Percentiles rank a stretch among this genome's conserved stretches.
Conservation (phyloP, 768 basidiomycete genomes). For the Stropharia rugosoannulata region DNA sequence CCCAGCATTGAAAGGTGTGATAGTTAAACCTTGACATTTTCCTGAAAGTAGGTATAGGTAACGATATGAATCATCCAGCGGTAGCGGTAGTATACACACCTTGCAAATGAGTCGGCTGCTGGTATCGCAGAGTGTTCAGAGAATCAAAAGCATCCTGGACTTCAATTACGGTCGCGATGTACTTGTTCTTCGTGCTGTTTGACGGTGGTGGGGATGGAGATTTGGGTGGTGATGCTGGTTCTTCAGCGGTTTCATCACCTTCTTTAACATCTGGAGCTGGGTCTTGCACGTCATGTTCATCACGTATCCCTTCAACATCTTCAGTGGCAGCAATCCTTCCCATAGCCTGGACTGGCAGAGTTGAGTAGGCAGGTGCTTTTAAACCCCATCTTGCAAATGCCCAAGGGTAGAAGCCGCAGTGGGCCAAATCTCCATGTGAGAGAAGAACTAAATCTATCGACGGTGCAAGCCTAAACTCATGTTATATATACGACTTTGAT, state of each 20-base stretch:
- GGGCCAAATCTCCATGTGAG: conserved; percentile 89
- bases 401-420: conserved; percentile 91
- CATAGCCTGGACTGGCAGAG: conserved; percentile 94
- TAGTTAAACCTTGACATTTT: conserved; percentile 89
- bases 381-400: conserved; percentile 87
- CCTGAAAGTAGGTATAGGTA: conserved; percentile 40
- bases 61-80: background rate
- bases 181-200: conserved; percentile 41
- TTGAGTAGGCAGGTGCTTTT: conserved; percentile 89
- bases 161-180: conserved; percentile 76
- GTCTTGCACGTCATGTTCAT: conserved; percentile 69
- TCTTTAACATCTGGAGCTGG: conserved; percentile 26
- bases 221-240: conserved; percentile 16
- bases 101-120: conserved; percentile 93
- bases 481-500: conserved; percentile 3
- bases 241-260: conserved; percentile 23
- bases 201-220: conserved; percentile 17
- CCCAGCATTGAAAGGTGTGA: conserved; percentile 93
- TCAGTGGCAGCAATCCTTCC: conserved; percentile 89
- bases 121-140: conserved; percentile 90
- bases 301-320: conserved; percentile 79
- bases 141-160: conserved; percentile 92
- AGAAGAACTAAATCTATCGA: conserved; percentile 88
- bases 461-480: conserved; percentile 61
- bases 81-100: conserved; percentile 42